Base-by-base conservation (phyloP, 306 rosid species). In the Cucurbita moschata region DNA sequence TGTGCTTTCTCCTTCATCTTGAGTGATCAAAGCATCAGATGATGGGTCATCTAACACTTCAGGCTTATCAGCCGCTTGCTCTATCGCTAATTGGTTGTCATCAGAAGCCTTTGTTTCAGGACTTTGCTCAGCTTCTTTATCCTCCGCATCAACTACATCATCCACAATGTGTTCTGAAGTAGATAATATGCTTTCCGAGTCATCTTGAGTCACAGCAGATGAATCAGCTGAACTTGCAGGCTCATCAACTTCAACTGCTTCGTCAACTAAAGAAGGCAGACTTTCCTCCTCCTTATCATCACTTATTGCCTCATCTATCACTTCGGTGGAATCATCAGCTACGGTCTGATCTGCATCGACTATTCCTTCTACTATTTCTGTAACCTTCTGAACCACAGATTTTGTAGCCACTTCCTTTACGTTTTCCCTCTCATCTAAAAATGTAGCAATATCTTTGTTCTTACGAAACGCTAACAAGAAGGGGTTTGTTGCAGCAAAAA, bases 381-480 rank as follows among this genome's bases (percentile, higher is more conserved):
- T 50, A 79, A 79, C 80, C 71, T 16, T 69, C 70, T 80, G 71
- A n/a, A 76, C 75, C 58, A 79, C 75, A 53, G 83, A 73, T 53
- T 58, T 72, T 77, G 81, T 66, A 76, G 79, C 87, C 63, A 69
- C 81, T 38, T 60, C 79, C 78, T 86, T 81, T 60, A 65, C 55
- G 73, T 83, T 86, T 70, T 86, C 92, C 86, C 88, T 91, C 75
- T 87, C 96, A 63, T 87, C 90, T 87, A 95, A 80, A 84, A 91
- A 91, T 6, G 90, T 21, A 70, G 97, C 81, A 81, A 95, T 81
- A 68, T 91, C 97, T 84, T 91, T 86, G 86, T 91, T 95, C 77
- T 89, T 76, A 69, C 96, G 92, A 73, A 95, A 95, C 73, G 99
- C 99, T 75, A 95, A 67, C 74, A 81, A 75, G 83, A 95, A 95